Base-by-base conservation (phyloP, 495 filamentous ascomycete genomes). In the Daldinia decipiens region DNA sequence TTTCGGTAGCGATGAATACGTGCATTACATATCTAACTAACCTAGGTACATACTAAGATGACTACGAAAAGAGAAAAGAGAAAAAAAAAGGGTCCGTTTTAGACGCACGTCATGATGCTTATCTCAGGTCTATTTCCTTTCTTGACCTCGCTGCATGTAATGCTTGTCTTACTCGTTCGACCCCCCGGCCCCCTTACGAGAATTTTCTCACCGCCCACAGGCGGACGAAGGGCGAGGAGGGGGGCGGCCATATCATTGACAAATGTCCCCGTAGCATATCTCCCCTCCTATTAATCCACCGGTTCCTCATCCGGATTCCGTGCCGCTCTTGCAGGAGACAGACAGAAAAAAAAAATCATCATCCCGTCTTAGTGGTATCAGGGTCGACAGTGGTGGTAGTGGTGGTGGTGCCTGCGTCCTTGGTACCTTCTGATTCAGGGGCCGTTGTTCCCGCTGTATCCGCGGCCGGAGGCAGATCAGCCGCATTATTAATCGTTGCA, bases 101-200 rank as follows among this genome's bases (percentile, higher is more conserved):
- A 34, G 56, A 71, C 53, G 68, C 68, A 71, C 63, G 68, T 67
- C 68, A 71, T 63, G 63, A 50, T 39, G 69, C 70, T 73, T 73
- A 73, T 68, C 61, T 73, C 70, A 73, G 56, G 68, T 69, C 70
- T 29, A 69, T 68, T 72, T 68, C 70, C 70, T 68, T 72, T 72
- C 70, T 68, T 54, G 70, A 68, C 51, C 56, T 65, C 56, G 65
- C 70, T 57, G 70, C 67, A 65, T 68, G 70, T 50, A 47, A 64
- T 68, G 70, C 56, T 47, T 62, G 70, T 73, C 70, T 73, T 69
- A 73, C 65, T 73, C 70, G 60, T 69, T 66, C 61, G 62, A 68
- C 65, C 65, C 65, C 70, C 64, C 65, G 70, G 56, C 50, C 61
- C 50, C 39, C 60, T 50, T 53, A 65, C 62, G 12, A 51, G 60